Base-by-base conservation (phyloP, 2,329 filamentous ascomycete species). In the Ustulina deusta region DNA sequence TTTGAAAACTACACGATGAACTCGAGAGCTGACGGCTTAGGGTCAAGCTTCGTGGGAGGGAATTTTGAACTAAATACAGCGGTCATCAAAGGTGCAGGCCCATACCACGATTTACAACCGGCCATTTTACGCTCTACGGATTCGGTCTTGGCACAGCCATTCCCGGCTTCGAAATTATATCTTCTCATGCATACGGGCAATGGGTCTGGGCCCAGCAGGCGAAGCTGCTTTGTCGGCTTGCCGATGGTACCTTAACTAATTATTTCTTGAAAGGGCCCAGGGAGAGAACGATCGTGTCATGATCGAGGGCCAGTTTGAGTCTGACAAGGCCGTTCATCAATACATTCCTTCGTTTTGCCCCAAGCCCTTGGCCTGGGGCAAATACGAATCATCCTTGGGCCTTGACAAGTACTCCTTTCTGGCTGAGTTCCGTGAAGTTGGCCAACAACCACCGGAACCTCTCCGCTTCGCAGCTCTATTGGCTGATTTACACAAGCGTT, bases 251-350 rank as follows among this genome's bases (percentile, higher is more conserved):
- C 38, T 40, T 40, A 17, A 40, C 13, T 13, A 40, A 40, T 40
- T 40, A 40, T 40, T 40, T 40, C 38, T 40, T 40, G 13, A 40
- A 40, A 40, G 38, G 38, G 11, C 38, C 38, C 10, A 40, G 15
- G 38, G 38, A 40, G 54, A 57, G 40, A 44, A 25, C n/a, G 54
- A 38, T 22, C 54, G 38, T 15, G 6, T 49, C 25, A 65, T 65
- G 63, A 65, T 65, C 10, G n/a, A 76, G 74, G 69, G 73, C 57
- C 44, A 78, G 48, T 75, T 60, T 46, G 72, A 73, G 51, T 72
- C 70, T 15, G 46, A 71, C 3, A 69, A 63, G 44, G 70, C 71
- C 13, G 69, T 75, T 9, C 44, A 73, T 58, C 51, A 17, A 15
- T 60, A 69, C 32, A 51, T 44, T 0, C 68, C 71, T 3, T 46